Conservation (phyloP, 768 basidiomycete species). For the Trametes punicea region DNA sequence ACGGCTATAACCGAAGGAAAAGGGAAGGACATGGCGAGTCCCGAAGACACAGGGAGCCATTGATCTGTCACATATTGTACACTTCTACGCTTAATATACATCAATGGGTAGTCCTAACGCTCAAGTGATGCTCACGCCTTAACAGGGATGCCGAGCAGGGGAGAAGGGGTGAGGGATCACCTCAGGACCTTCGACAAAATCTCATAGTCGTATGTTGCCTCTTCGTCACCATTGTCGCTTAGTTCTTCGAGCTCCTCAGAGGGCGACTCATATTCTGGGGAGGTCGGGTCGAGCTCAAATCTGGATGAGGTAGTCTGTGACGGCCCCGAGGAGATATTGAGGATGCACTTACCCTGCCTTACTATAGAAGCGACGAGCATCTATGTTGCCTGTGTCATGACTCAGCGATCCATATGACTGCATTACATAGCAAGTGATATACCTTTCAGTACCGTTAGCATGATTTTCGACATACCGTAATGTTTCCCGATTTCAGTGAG, state of each 20-base stretch:
- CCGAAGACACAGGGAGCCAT: constrained; percentile 4
- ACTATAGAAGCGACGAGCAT: constrained; percentile 51
- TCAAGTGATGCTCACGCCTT: too few species aligned
- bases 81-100: neutral
- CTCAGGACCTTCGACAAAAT: constrained; percentile 34
- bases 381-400: constrained; percentile 39
- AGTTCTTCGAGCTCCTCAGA: neutral
- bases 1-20: constrained; percentile 42
- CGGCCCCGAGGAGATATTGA: neutral
- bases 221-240: constrained; percentile 5
- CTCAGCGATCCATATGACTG: neutral
- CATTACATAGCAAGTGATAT: constrained; percentile 7
- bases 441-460: constrained; percentile 79
- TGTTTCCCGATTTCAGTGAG: constrained; percentile 47
- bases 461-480: constrained; percentile 64
- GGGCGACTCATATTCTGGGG: constrained; percentile 39
- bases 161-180: neutral
- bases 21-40: constrained; percentile 50
- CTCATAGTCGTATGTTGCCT: constrained; percentile 36
- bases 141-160: too few species aligned
- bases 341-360: constrained; percentile 44
- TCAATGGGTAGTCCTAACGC: too few species aligned
- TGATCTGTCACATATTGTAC: neutral
- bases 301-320: constrained; percentile 31
- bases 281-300: constrained; percentile 50